Conservation (phyloP, 139 green algal species). For the Chlamydomonas eustigma region DNA sequence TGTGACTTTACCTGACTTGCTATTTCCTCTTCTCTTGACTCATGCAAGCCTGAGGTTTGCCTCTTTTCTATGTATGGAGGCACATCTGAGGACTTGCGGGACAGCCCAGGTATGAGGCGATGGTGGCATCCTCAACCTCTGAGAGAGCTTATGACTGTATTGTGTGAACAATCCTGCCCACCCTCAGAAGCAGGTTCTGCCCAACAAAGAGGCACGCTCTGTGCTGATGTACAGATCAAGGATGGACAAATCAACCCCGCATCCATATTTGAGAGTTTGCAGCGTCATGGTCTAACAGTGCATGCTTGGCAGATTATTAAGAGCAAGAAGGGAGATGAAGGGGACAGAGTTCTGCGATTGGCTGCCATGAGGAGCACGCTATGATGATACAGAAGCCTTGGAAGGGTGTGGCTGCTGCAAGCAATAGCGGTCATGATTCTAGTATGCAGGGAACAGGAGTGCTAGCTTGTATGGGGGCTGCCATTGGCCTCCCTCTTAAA, state of each 20-base stretch:
- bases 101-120: not conserved
- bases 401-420: too few species aligned
- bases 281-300: not conserved
- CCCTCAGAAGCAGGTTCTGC: too few species aligned
- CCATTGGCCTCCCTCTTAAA: too few species aligned
- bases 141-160: conserved; percentile 1
- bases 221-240: conserved; percentile 7
- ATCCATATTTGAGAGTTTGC: conserved; percentile 9
- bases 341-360: not conserved
- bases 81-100: not conserved
- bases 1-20: not conserved
- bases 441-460: too few species aligned
- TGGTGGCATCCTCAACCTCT: conserved; percentile 6
- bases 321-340: not conserved
- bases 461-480: too few species aligned
- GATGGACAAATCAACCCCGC: conserved; percentile 8
- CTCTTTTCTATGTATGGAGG: too few species aligned
- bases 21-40: not conserved
- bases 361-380: not conserved
- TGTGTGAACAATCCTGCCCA: too few species aligned
- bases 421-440: too few species aligned
- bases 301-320: conserved; percentile 6
- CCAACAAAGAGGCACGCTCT: not conserved
- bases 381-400: too few species aligned
- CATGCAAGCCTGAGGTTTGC: not conserved